Base-by-base conservation (phyloP, 169 alveolate genomes). In the Cryptosporidium baileyi region DNA sequence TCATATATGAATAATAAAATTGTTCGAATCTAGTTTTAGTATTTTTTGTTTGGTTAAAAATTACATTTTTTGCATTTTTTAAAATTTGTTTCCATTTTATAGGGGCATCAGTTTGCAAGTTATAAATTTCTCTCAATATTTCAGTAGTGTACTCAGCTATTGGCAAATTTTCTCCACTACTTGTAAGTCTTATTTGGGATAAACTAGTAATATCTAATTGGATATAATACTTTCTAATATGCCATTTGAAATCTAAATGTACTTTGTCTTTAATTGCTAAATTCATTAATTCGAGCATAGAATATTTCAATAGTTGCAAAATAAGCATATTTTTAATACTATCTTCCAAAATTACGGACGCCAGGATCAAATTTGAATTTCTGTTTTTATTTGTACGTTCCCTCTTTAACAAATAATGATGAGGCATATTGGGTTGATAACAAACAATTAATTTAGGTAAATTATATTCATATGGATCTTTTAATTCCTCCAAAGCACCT, bases 121-220 rank as follows among this genome's bases (percentile, higher is more conserved):
- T 51, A 22, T 28, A 34, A 13, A 65, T 51, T 9, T 28, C 36
- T 8, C 34, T 30, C 36, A 65, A 65, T 11, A 30, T 11, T 5
- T 65, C 61, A 1, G 81, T 65, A 19, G 81, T 26, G 54, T 45
- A 65, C n/a, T 65, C 81, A 0, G 54, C 22, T 11, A 65, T 65
- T 2, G 81, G 81, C 32, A 26, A 61, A 2, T 47, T 65, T 7
- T 44, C 81, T 13, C 17, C 32, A 19, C 47, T 36, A 47, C 19
- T 47, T 47, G 59, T 19, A n/a, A n/a, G n/a, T 28, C 61, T 65
- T 22, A 44, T 51, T 45, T 51, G 62, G 6, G 81, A 65, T 3
- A 45, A 24, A 47, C 63, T 65, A 32, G 54, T 19, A 24, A 65
- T 65, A 38, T 65, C 54, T 8, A 65, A 49, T 13, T 49, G 81